Conservation (phyloP, 1,139 yeast species). For the Diutina rugosa region DNA sequence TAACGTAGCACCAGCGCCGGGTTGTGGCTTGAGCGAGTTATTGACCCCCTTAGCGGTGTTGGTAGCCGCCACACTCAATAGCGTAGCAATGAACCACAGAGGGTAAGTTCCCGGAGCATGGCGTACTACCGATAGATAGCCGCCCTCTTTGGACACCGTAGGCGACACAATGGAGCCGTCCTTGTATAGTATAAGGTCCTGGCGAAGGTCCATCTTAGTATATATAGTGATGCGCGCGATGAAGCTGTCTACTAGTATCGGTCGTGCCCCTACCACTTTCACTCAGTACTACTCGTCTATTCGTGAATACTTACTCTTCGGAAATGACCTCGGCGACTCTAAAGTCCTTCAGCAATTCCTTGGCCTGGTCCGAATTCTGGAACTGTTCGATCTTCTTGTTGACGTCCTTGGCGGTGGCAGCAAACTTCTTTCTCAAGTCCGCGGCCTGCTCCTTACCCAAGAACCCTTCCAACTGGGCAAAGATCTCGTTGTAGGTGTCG, state of each 20-base stretch:
- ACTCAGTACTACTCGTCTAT: background rate
- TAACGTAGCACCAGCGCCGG: constrained; percentile 21
- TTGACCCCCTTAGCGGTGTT: constrained; percentile 29
- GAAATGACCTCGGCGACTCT: background rate
- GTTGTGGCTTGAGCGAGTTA: constrained; percentile 10
- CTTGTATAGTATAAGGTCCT: constrained; percentile 43
- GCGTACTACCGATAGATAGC: constrained; percentile 26
- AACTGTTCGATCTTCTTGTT: background rate
- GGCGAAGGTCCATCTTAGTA: constrained; percentile 11
- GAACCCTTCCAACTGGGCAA: background rate
- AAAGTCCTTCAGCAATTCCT: background rate
- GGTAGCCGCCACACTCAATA: constrained; percentile 29
- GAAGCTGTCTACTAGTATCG: background rate
- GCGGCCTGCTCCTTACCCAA: background rate
- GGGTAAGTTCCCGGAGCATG: constrained; percentile 54
- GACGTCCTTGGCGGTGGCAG: background rate
- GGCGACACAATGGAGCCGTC: constrained; percentile 36
- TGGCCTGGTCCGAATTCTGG: background rate
- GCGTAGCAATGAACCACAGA: constrained; percentile 45
- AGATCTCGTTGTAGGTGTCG: background rate
- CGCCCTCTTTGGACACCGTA: constrained; percentile 10
- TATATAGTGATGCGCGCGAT: background rate
- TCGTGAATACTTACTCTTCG: background rate
- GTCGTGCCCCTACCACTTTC: background rate
- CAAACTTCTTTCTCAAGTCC: background rate